Evolutionary conservation across 2,329 filamentous ascomycete genomes (phyloP), one percentile per base, ranked within the genome.

Genomic region (Conoideocrella luteorostrata): DNA sequence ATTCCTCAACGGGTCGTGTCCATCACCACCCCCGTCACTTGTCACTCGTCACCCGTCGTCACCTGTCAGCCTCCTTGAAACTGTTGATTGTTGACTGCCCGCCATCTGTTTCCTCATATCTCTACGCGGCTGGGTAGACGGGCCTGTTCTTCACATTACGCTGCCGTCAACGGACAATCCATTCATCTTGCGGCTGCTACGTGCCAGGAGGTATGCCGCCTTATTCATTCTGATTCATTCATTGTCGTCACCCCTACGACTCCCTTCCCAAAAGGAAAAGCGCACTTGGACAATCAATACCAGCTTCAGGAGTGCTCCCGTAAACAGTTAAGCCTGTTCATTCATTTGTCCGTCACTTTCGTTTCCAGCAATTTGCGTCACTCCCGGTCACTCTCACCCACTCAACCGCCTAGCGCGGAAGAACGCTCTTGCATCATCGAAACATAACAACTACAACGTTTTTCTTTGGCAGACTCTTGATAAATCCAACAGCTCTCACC

Each of bases 141-240:
- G 46, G 36, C 36, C 17, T 22, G 30, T 36, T 22, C 18, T 26
- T 41, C 22, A 6, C n/a, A n/a, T 36, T 17, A 21, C 17, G 9
- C 15, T 21, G 9, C 28, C 32, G 38, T 20, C 11, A 15, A 22
- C 20, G 6, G 39, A 41, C 28, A 33, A 18, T 21, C 12, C 28
- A 13, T 6, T 30, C 23, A n/a, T 21, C 39, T 40, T 12, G 13
- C 43, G 26, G 9, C 43, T 11, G 10, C 26, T 9, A 10, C 10
- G 38, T 30, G 38, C 24, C 24, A n/a, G n/a, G 38, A n/a, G 23
- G 18, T 18, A 26, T 30, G 13, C 13, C 4, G n/a, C 33, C 22
- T 30, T 44, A 42, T 32, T 39, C 35, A 41, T 20, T 39, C 44
- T 42, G 47, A 49, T 47, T 43, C 47, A 49, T 45, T n/a, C 26